Base-by-base conservation (phyloP, 371 early-diverging fungal genomes). In the Quaeritorhiza haematococci region DNA sequence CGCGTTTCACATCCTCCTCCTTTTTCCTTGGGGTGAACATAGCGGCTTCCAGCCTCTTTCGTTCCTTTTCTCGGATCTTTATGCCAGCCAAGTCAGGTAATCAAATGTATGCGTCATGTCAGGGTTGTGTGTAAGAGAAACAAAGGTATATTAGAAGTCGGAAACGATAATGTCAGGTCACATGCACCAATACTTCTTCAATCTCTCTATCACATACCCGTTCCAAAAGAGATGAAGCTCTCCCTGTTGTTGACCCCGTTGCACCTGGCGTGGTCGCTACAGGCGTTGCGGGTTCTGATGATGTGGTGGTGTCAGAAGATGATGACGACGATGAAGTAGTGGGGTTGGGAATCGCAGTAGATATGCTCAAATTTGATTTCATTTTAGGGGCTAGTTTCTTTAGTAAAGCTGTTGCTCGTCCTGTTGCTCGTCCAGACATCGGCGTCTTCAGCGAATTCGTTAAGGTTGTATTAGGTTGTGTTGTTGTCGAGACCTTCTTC, bases 41-140 rank as follows among this genome's bases (percentile, higher is more conserved):
- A 7, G 46, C n/a, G 10, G 7, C 10, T 21, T 45, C 46, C 46
- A 45, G 21, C 21, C 27, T 45, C 10, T 10, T 7, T 21, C 21
- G 7, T 21, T 45, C 46, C 46, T 45, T 45, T 45, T 45, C 46
- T 23, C 46, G 46, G 27, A 45, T 45, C 7, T n/a, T n/a, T n/a
- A n/a, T n/a, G n/a, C n/a, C n/a, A n/a, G n/a, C n/a, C n/a, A n/a
- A n/a, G n/a, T n/a, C n/a, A n/a, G n/a, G n/a, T n/a, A n/a, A n/a
- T n/a, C n/a, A n/a, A n/a, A n/a, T n/a, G n/a, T n/a, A n/a, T n/a
- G n/a, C n/a, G n/a, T n/a, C n/a, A n/a, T n/a, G n/a, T n/a, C n/a
- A n/a, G n/a, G n/a, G n/a, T n/a, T n/a, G n/a, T n/a, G n/a, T n/a
- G n/a, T n/a, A n/a, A n/a, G n/a, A n/a, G n/a, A n/a, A n/a, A n/a